Evolutionary conservation across 495 filamentous ascomycete genomes (phyloP).

Genomic region (Extremus antarcticus): DNA sequence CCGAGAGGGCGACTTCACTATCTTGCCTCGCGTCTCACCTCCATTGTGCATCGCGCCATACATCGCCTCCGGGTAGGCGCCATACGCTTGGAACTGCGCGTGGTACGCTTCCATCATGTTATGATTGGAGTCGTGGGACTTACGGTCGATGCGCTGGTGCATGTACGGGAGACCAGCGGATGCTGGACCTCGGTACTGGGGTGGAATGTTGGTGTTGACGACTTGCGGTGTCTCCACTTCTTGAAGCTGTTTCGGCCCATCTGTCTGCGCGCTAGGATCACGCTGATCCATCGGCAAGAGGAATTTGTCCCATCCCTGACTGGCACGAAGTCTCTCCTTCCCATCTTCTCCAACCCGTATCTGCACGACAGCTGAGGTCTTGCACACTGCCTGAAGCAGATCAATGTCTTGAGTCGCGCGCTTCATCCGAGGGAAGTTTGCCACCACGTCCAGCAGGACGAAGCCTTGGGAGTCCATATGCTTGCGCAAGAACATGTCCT

Average conservation of each 20-base stretch:
- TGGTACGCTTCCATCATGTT: conserved; percentile 8
- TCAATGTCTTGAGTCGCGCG: conserved; percentile 60
- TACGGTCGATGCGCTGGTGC: conserved; percentile 8
- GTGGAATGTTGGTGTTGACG: neutral
- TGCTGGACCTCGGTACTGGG: conserved; percentile 8
- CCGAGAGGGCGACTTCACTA: conserved; percentile 7
- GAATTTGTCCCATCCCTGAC: conserved; percentile 72
- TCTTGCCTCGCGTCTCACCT: conserved; percentile 9
- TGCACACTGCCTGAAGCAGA: conserved; percentile 61
- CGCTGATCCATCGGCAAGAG: conserved; percentile 54
- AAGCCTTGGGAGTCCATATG: conserved; percentile 94
- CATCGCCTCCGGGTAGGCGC: neutral
- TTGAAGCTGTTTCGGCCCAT: conserved; percentile 38
- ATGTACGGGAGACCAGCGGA: neutral
- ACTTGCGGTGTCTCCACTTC: conserved; percentile 27
- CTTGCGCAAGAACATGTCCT: conserved; percentile 76
- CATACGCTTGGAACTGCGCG: conserved; percentile 3
- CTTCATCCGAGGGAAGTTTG: conserved; percentile 75
- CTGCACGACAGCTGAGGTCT: conserved; percentile 59
- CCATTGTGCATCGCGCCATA: conserved; percentile 9
- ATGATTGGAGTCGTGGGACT: conserved; percentile 12
- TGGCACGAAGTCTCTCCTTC: conserved; percentile 65
- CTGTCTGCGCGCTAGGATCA: conserved; percentile 48
- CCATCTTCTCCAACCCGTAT: conserved; percentile 59
- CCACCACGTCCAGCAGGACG: conserved; percentile 66